Conservation (phyloP, 2,329 filamentous ascomycete species). For the Diaporthe capsici region DNA sequence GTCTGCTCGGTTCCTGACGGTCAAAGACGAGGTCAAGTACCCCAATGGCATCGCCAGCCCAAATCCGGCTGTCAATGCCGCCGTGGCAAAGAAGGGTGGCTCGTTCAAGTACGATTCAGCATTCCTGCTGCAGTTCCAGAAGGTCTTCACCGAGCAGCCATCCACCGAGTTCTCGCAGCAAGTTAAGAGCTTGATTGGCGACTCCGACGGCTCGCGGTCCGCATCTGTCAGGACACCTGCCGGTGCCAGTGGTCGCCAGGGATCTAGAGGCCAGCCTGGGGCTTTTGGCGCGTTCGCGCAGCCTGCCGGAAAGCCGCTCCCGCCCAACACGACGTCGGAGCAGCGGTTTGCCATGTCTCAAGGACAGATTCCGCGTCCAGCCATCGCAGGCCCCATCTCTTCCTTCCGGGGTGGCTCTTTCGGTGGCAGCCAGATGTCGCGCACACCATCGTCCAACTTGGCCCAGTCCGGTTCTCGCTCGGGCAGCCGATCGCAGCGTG, state of each 20-base stretch:
- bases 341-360: conserved; percentile 79
- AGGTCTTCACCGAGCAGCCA: conserved; percentile 96
- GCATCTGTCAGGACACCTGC: conserved; percentile 72
- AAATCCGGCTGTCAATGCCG: conserved; percentile 89
- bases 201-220: conserved; percentile 76
- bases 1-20: conserved; percentile 88
- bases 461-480: conserved; percentile 78
- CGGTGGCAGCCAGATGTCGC: conserved; percentile 73
- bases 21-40: conserved; percentile 85
- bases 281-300: conserved; percentile 76
- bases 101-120: conserved; percentile 95
- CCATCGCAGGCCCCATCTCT: conserved; percentile 66
- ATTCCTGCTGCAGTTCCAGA: conserved; percentile 96
- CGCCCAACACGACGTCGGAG: conserved; percentile 82
- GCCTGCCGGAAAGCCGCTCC: conserved; percentile 71
- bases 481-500: conserved; percentile 69
- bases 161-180: conserved; percentile 93
- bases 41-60: conserved; percentile 88
- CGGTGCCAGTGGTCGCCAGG: conserved; percentile 61
- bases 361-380: conserved; percentile 64
- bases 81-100: conserved; percentile 82
- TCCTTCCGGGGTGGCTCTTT: conserved; percentile 76
- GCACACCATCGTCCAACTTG: conserved; percentile 73
- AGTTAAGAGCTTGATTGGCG: conserved; percentile 88
- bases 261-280: conserved; percentile 66